Base-by-base conservation (phyloP, 2,329 filamentous ascomycete genomes). In the Scedosporium dehoogii region DNA sequence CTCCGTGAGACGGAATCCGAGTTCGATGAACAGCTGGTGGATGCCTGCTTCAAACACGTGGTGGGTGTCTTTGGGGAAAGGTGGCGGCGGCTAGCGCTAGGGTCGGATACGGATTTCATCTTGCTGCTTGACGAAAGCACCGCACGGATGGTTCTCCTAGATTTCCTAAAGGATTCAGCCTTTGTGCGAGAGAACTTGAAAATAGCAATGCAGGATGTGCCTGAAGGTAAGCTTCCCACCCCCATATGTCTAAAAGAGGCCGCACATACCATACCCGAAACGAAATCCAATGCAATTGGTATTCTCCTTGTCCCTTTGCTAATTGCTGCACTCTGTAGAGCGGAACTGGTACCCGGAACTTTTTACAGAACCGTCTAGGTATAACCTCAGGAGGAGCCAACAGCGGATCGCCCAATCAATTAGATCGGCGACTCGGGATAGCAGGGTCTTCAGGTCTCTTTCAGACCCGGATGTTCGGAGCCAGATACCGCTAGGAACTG, bases 101-200 rank as follows among this genome's bases (percentile, higher is more conserved):
- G 57, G 18, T n/a, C 57, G 3, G 57, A 33, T 29, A 46, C 55
- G 57, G 29, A 55, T 7, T n/a, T 38, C n/a, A 23, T 60, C 48
- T 12, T 10, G 33, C 25, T 29, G n/a, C 23, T 63, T 9, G 16
- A 63, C 6, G 29, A 63, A 10, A 58, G 10, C 1, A 25, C 29
- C 6, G 61, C 57, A 12, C 57, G 61, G 21, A n/a, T 33, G 6
- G 16, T 63, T 16, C 53, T 63, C 2, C 48, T 14, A 9, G 46
- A 63, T 33, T 63, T 63, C 3, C 18, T 63, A 9, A 29, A 29
- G n/a, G 56, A 63, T 23, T 46, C 21, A 16, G 14, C 48, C 9
- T 29, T n/a, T 18, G 48, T 61, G 21, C 48, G 48, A 21, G 46
- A 56, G 16, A 23, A 41, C 27, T 18, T 18, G 46, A 23, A n/a